Evolutionary conservation across 352 stramenopile species (phyloP).

Genomic region (Globisporangium polare): DNA sequence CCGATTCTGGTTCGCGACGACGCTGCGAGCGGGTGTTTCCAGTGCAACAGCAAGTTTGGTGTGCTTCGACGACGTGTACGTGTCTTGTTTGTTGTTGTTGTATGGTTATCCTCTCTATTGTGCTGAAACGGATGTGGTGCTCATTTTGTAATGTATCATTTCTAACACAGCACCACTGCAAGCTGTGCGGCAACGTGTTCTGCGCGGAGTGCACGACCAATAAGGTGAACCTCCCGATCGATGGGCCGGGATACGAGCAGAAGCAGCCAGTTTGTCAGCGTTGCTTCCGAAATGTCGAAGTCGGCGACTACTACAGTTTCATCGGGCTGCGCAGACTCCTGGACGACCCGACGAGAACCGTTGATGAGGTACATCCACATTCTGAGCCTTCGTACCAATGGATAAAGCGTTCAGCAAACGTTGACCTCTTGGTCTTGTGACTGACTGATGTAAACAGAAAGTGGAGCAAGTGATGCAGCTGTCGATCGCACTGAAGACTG

Average conservation of each 20-base stretch:
- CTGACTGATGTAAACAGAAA: slow-evolving; percentile 29
- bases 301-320: slow-evolving; percentile 70
- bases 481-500: slow-evolving; percentile 44
- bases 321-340: slow-evolving; percentile 59
- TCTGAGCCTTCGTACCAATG: background rate
- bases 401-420: too few species aligned
- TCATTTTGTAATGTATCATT: slow-evolving; percentile 3
- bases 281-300: slow-evolving; percentile 71
- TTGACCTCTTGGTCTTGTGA: background rate
- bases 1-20: slow-evolving; percentile 50
- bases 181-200: slow-evolving; percentile 68
- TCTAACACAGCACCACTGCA: slow-evolving; percentile 54
- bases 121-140: background rate
- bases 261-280: slow-evolving; percentile 71
- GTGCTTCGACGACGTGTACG: slow-evolving; percentile 66
- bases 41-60: slow-evolving; percentile 71
- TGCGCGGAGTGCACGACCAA: slow-evolving; percentile 75
- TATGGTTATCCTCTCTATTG: background rate
- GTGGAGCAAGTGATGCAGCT: slow-evolving; percentile 68
- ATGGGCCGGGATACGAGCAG: slow-evolving; percentile 52
- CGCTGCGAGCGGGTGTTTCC: slow-evolving; percentile 39
- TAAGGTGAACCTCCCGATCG: slow-evolving; percentile 61
- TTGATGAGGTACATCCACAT: slow-evolving; percentile 29
- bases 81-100: too few species aligned
- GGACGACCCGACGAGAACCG: slow-evolving; percentile 30